Conservation (phyloP, 768 basidiomycete genomes). For the Royoungia palumana region DNA sequence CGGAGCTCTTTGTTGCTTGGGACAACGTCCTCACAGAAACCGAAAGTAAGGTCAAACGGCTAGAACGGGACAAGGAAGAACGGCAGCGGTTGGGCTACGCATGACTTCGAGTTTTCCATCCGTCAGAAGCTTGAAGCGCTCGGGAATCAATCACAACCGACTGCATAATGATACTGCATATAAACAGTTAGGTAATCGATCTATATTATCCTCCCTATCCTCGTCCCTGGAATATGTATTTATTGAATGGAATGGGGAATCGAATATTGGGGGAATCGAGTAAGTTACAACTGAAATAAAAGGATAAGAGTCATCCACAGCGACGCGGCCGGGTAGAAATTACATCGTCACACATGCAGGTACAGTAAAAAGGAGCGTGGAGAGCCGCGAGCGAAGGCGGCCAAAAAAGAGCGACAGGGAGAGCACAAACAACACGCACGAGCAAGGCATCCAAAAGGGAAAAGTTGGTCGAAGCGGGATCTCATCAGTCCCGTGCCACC, state of each 20-base stretch:
- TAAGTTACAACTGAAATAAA: conserved; percentile 21
- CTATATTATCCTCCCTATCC: conserved; percentile 16
- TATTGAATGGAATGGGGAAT: conserved; percentile 4
- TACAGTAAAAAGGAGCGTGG: conserved; percentile 3
- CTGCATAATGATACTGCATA: conserved; percentile 13
- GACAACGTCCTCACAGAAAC: conserved; percentile 70
- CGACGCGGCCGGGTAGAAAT: conserved; percentile 15
- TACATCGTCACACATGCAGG: conserved; percentile 22
- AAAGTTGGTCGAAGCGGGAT: not conserved
- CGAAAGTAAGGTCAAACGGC: conserved; percentile 52
- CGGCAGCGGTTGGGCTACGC: conserved; percentile 60
- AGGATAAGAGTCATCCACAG: conserved; percentile 11
- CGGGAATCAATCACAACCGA: not conserved
- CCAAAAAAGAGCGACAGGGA: conserved; percentile 6
- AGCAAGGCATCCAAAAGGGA: conserved; percentile 3
- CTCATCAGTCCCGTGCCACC: conserved; percentile 64
- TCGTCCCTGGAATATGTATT: conserved; percentile 5
- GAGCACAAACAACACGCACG: conserved; percentile 10
- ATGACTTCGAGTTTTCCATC: conserved; percentile 11
- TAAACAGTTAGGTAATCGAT: conserved; percentile 19
- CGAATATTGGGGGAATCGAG: conserved; percentile 10
- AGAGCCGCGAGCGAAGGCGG: not conserved
- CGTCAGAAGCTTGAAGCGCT: too few relatives aligned
- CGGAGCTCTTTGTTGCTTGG: conserved; percentile 84
- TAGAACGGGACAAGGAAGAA: conserved; percentile 64